Base-by-base conservation (phyloP, 306 rosid species). In the Echinosophora koreensis region DNA sequence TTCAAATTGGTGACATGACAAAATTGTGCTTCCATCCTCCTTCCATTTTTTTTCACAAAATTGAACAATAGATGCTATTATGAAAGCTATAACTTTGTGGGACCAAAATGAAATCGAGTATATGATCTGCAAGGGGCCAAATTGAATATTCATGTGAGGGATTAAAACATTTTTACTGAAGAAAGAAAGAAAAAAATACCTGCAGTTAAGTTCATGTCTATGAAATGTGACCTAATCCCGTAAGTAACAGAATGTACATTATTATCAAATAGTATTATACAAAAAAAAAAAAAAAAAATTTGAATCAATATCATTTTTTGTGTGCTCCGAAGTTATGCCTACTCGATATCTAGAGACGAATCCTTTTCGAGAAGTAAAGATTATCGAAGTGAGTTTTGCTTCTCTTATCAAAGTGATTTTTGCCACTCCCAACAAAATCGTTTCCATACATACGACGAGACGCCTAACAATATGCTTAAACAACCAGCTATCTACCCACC, bases 191-290 rank as follows among this genome's bases (percentile, higher is more conserved):
- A 64, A 64, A 17, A 64, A 17, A 41, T 5, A 52, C 27, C 1
- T 52, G 17, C n/a, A 52, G 58, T 52, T 15, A 16, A 64, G 69
- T 16, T 64, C 50, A 39, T 64, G 51, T 44, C 42, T 27, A 47
- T 66, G 27, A 44, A 46, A 66, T 42, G 32, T 66, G 52, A 66
- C 16, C 6, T 66, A 49, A 11, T 44, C 39, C 34, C 32, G 7
- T 38, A 61, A 61, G 5, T 34, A 17, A 18, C 35, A 66, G n/a
- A 9, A 11, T 66, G 37, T 22, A 66, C 71, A 18, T 41, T 41
- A 28, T 11, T 2, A 27, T 42, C 55, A 6, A 42, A 42, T 42
- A 42, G 4, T 10, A 42, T 9, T 3, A 9, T 42, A 22, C 22
- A 22, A 22, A 22, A 22, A 22, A 22, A 22, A 0, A 0, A 22